Evolutionary conservation across 202 grass and related monocot species (phyloP), one percentile per base, ranked within the genome.

Genomic region (Elaeis oleifera): DNA sequence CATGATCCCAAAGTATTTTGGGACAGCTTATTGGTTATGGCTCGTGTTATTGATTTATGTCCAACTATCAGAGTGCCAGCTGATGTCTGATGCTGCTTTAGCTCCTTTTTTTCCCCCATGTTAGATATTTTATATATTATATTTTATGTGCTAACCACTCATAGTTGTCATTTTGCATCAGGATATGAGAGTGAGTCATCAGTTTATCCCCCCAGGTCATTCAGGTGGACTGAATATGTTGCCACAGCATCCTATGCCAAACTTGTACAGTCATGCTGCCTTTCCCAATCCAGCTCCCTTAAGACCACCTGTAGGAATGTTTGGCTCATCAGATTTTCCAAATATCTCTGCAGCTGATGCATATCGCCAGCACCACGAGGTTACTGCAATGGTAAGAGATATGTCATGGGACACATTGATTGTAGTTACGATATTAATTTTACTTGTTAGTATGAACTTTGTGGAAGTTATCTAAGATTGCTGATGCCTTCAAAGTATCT

Each of bases 281-380:
- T 81, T 89, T 71, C 84, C 84, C 60, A 80, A 70, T 70, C 67
- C 75, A 86, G 53, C 54, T 75, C 56, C 70, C 31, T 51, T 66
- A 55, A 67, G 75, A 31, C 84, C 76, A n/a, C 77, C 81, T 23
- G 56, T 75, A 1, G 51, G 51, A 71, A 75, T 74, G 62, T 69
- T 80, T 68, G 71, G 67, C 51, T 53, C 76, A 59, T 69, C 54
- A 18, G 83, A 86, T 75, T 83, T 86, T 23, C 66, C 76, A 3
- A 57, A 67, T 44, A 49, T 83, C 16, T 74, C 81, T 80, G 78
- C 90, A 18, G 82, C 83, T 62, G 88, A 97, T 80, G 94, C 88
- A 61, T 92, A 97, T 74, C 58, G 79, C 24, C 85, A 84, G 65
- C 88, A 92, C 44, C 88, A 97, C 80, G 94, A 97, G 84, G 94